phyloP scores from a whole-genome alignment of 148 eudicot species.

The Simmondsia chinensis region DNA sequence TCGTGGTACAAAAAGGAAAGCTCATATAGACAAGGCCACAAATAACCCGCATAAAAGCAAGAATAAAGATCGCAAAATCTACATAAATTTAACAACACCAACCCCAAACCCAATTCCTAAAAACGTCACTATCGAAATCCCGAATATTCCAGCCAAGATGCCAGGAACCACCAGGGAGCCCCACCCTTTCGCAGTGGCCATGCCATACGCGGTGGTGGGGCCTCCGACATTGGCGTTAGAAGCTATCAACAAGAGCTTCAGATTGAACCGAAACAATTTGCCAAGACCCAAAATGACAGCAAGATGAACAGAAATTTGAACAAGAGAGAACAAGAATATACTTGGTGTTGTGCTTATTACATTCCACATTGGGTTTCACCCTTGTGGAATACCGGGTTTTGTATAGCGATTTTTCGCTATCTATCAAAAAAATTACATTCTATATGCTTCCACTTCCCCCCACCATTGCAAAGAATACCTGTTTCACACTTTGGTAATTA shows the following conservation, averaged over 20 bases:
- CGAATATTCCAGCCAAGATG: constrained; percentile 89
- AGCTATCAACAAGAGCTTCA: constrained; percentile 58
- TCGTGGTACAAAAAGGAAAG: no score
- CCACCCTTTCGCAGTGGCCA: constrained; percentile 98
- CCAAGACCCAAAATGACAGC: constrained; percentile 75
- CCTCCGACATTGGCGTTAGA: constrained; percentile 95
- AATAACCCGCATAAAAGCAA: no score
- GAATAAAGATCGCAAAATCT: no score
- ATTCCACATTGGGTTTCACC: no score
- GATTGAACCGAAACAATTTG: constrained; percentile 49
- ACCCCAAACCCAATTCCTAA: constrained; percentile 68
- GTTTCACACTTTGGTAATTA: no score
- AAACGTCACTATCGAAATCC: constrained; percentile 84
- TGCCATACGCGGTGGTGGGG: constrained; percentile 96
- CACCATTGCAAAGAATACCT: constrained; percentile 84
- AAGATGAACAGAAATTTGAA: constrained; percentile 74
- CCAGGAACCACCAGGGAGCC: constrained; percentile 72
- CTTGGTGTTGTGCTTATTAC: constrained; percentile 80
- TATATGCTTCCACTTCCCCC: constrained; percentile 78
- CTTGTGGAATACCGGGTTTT: no score
- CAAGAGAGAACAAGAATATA: constrained; percentile 65
- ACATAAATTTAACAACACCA: constrained; percentile 56
- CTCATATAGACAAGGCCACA: no score
- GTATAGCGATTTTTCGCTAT: no score
- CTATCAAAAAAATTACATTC: no score